These are phyloP conservation scores for Xylaria cubensis DNA, from an alignment of 495 filamentous ascomycete genomes.

Conservation along the genomic window DNA sequence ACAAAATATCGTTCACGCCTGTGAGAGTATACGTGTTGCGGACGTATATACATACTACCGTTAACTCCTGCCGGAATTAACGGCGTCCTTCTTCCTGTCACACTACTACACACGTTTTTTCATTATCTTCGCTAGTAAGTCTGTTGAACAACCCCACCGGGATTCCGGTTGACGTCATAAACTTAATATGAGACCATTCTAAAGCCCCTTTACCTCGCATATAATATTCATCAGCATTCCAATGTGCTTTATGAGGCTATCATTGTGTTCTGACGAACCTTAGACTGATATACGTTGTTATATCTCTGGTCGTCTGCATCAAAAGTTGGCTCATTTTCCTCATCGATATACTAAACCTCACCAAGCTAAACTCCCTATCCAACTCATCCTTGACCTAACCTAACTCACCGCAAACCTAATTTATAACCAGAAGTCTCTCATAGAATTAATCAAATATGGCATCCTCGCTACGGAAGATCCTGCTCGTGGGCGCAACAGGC, in stretches of 20 bases:
- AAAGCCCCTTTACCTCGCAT: background rate
- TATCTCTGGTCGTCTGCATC: background rate
- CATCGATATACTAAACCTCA: background rate
- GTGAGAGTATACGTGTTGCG: too few species aligned
- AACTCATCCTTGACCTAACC: background rate
- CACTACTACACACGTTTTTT: too few species aligned
- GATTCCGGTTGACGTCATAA: background rate
- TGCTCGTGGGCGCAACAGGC: slow-evolving; percentile 75
- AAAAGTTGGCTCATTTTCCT: background rate
- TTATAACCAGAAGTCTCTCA: background rate
- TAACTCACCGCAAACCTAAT: slow-evolving; percentile 18
- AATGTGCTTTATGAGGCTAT: background rate
- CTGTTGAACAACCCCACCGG: slow-evolving; percentile 1
- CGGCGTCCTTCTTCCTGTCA: too few species aligned
- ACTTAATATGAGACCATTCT: background rate
- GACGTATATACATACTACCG: too few species aligned
- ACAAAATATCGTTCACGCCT: too few species aligned
- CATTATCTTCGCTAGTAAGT: too few species aligned
- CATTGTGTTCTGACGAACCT: background rate
- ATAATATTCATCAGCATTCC: background rate
- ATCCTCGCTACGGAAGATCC: slow-evolving; percentile 45
- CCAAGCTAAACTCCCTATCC: background rate
- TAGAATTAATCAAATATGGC: slow-evolving; percentile 26
- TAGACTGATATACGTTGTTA: background rate
- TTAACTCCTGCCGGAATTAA: too few species aligned